A percentile compares a stretch with the other conserved stretches of the same genome.
Conservation (phyloP, 306 rosid species). For the Begonia masoniana region DNA sequence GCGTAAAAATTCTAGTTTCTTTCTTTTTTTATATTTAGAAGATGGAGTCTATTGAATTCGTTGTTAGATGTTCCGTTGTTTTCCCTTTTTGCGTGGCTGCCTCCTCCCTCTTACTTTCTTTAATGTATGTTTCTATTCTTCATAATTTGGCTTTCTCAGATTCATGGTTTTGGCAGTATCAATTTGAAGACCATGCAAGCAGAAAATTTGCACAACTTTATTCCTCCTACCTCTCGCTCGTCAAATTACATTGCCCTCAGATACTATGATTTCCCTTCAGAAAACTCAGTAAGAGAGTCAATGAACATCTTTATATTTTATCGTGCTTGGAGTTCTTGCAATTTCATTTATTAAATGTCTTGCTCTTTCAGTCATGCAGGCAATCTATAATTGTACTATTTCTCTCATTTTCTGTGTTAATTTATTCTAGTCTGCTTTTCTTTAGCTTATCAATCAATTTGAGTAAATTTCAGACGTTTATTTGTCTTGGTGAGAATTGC, state of each 20-base stretch:
- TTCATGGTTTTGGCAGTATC: conserved; percentile 87
- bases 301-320: conserved; percentile 5
- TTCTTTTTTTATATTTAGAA: background rate
- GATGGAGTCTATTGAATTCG: background rate
- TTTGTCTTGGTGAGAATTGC: too few relatives aligned
- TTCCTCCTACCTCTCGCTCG: conserved; percentile 87
- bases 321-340: conserved; percentile 2
- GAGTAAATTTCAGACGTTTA: too few relatives aligned
- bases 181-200: conserved; percentile 89
- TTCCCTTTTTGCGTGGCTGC: conserved; percentile 7
- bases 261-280: conserved; percentile 37
- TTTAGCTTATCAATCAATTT: too few relatives aligned
- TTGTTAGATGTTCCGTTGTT: conserved; percentile 8
- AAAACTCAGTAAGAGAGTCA: conserved; percentile 34
- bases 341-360: background rate
- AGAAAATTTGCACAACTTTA: conserved; percentile 55
- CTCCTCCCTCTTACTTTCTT: conserved; percentile 15
- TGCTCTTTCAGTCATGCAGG: background rate
- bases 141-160: conserved; percentile 58
- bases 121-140: conserved; percentile 11
- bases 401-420: conserved; percentile 3
- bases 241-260: conserved; percentile 83
- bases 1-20: too few relatives aligned
- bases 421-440: too few relatives aligned
- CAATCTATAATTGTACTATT: background rate